A percentile compares a stretch with the other conserved stretches of the same genome.
These are phyloP conservation scores for Ophiostoma ulmi DNA, from an alignment of 2,329 filamentous ascomycete genomes.

Conservation along the genomic window DNA sequence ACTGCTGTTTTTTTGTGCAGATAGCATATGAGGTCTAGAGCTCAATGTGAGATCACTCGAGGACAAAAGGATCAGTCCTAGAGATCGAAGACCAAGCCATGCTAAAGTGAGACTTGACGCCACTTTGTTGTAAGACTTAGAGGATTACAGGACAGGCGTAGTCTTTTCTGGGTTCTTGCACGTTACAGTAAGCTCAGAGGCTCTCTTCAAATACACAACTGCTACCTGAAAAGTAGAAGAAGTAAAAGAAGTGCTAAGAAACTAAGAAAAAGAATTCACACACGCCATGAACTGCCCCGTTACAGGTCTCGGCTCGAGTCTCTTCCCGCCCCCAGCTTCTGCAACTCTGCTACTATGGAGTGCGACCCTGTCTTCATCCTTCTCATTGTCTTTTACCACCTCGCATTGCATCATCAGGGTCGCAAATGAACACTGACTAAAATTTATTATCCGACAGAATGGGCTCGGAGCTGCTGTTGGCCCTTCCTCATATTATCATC, in stretches of 20 bases:
- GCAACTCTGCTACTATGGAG: background rate
- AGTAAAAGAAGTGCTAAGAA: background rate
- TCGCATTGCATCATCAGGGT: background rate
- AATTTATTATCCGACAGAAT: background rate
- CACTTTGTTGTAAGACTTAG: background rate
- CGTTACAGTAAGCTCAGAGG: constrained; percentile 9
- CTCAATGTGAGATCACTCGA: too few species aligned
- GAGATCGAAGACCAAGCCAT: background rate
- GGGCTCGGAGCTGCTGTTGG: background rate
- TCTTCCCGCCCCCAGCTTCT: constrained; percentile 12
- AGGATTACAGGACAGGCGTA: background rate
- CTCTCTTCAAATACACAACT: background rate
- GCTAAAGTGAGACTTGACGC: constrained; percentile 4
- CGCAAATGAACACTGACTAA: background rate
- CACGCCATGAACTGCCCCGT: constrained; percentile 6
- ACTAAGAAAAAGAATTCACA: background rate
- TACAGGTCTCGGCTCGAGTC: constrained; percentile 7
- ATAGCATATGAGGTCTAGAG: too few species aligned
- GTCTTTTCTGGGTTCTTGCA: background rate
- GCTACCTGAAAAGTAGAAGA: background rate
- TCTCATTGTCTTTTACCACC: background rate
- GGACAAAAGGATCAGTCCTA: background rate
- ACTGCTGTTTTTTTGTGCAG: too few species aligned
- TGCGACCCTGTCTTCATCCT: background rate
- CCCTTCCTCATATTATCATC: background rate